phyloP scores from a whole-genome alignment of 2,329 filamentous ascomycete genomes.

The Plectosphaerella plurivora region DNA sequence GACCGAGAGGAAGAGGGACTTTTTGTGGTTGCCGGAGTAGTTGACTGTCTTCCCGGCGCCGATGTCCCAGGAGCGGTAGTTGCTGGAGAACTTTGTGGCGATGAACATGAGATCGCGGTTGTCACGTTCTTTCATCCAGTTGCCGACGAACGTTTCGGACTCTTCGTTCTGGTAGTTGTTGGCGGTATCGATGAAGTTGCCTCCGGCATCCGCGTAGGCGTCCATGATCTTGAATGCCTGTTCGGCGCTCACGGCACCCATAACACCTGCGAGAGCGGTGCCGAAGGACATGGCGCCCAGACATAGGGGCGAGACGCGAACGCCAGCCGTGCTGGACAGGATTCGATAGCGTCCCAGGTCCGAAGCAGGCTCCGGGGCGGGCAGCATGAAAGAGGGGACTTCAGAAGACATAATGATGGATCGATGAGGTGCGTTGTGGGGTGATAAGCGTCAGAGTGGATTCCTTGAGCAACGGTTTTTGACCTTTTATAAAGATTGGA shows the following conservation, averaged over 20 bases:
- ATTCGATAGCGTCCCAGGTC: conserved; percentile 49
- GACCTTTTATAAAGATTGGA: no score
- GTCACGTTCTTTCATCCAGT: conserved; percentile 45
- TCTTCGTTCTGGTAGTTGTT: conserved; percentile 55
- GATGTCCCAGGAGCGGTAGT: conserved; percentile 33
- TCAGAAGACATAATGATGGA: no score
- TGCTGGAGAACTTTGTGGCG: conserved; percentile 52
- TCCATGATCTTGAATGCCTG: conserved; percentile 53
- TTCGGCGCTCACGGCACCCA: conserved; percentile 52
- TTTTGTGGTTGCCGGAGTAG: conserved; percentile 37
- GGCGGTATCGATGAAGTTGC: conserved; percentile 66
- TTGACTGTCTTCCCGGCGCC: conserved; percentile 35
- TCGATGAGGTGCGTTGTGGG: no score
- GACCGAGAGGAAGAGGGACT: conserved; percentile 35
- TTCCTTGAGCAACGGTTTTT: no score
- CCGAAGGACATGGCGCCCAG: conserved; percentile 52
- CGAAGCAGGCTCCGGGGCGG: conserved; percentile 34
- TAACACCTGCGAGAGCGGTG: conserved; percentile 32
- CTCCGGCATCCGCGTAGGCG: conserved; percentile 51
- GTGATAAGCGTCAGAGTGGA: no score
- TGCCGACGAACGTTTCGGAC: conserved; percentile 54
- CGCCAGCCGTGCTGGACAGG: conserved; percentile 42
- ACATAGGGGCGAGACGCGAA: conserved; percentile 46
- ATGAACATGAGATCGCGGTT: conserved; percentile 51
- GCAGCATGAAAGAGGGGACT: no score